A percentile compares a stretch with the other conserved stretches of the same genome.
Evolutionary conservation across 202 grass and related monocot species (phyloP).

Genomic region (Saccharum hybrid): DNA sequence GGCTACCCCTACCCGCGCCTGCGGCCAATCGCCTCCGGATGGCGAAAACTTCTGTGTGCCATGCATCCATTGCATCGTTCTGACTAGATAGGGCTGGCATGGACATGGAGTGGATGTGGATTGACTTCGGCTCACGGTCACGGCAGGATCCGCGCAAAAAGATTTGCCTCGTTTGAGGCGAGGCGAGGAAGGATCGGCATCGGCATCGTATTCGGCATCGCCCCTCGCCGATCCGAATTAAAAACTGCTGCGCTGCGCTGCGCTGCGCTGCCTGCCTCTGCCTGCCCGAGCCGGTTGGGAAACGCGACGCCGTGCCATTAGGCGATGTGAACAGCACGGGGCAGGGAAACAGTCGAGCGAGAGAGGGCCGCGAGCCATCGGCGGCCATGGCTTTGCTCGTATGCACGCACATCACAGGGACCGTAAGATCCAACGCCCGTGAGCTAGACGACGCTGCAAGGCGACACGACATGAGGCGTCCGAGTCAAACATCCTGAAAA

Average conservation of each 20-base stretch:
- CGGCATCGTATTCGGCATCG: not conserved
- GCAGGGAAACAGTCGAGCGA: not conserved
- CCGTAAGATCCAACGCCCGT: conserved; percentile 53
- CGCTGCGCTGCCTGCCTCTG: not conserved
- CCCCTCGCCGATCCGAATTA: conserved; percentile 9
- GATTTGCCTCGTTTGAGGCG: conserved; percentile 19
- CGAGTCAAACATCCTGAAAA: conserved; percentile 30
- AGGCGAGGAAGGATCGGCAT: not conserved
- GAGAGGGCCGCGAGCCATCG: not conserved
- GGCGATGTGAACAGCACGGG: conserved; percentile 31
- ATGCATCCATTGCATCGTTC: not conserved
- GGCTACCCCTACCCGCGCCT: conserved; percentile 9
- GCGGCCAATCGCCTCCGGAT: conserved; percentile 33
- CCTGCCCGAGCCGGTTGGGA: conserved; percentile 32
- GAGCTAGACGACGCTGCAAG: conserved; percentile 12
- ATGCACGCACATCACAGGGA: not conserved
- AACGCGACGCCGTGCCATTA: conserved; percentile 36
- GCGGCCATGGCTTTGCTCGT: not conserved
- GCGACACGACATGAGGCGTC: conserved; percentile 20
- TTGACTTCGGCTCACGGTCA: conserved; percentile 36
- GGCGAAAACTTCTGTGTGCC: not conserved
- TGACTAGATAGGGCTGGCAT: not conserved
- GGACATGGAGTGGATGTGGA: conserved; percentile 33
- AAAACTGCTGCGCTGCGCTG: not conserved
- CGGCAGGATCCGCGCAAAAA: conserved; percentile 36